phyloP scores from a whole-genome alignment of 345 rosid genomes.

The Dipteronia sinensis region DNA sequence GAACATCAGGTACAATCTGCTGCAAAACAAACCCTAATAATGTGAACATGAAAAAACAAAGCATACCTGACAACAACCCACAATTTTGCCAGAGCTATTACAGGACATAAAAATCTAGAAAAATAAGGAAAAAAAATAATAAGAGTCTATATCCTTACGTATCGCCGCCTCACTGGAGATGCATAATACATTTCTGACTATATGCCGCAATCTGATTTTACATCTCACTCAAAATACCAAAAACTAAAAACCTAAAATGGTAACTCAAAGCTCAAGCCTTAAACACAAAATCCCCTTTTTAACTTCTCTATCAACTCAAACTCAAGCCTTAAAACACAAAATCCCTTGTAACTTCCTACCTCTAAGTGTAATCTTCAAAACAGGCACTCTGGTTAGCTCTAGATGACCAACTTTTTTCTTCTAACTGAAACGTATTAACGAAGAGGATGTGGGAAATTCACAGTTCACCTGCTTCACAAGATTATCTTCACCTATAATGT shows the following conservation, averaged over 20 bases:
- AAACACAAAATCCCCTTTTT: slow-evolving; percentile 53
- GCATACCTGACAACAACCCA: slow-evolving; percentile 48
- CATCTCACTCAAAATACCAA: slow-evolving; percentile 64
- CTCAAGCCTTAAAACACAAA: slow-evolving; percentile 60
- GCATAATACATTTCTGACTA: slow-evolving; percentile 68
- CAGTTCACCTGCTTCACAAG: slow-evolving; percentile 56
- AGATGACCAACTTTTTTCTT: slow-evolving; percentile 50
- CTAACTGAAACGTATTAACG: slow-evolving; percentile 40
- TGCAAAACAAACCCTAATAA: slow-evolving; percentile 36
- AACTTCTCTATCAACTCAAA: slow-evolving; percentile 58
- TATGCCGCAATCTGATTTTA: slow-evolving; percentile 69
- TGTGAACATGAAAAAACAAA: slow-evolving; percentile 35
- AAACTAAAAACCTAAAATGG: slow-evolving; percentile 35
- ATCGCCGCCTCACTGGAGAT: slow-evolving; percentile 74
- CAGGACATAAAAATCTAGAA: slow-evolving; percentile 35
- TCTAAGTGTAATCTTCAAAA: slow-evolving; percentile 53
- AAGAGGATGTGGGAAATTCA: slow-evolving; percentile 40
- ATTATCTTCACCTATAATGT: slow-evolving; percentile 48
- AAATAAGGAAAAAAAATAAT: slow-evolving; percentile 18
- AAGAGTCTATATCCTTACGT: slow-evolving; percentile 46
- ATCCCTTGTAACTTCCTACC: slow-evolving; percentile 52
- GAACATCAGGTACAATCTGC: slow-evolving; percentile 52
- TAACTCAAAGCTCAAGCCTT: slow-evolving; percentile 56
- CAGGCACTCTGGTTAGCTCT: slow-evolving; percentile 66
- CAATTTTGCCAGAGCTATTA: slow-evolving; percentile 43